Evolutionary conservation across 129 eudicot genomes (phyloP), one percentile per base, ranked within the genome.

Genomic region (Apium graveolens): DNA sequence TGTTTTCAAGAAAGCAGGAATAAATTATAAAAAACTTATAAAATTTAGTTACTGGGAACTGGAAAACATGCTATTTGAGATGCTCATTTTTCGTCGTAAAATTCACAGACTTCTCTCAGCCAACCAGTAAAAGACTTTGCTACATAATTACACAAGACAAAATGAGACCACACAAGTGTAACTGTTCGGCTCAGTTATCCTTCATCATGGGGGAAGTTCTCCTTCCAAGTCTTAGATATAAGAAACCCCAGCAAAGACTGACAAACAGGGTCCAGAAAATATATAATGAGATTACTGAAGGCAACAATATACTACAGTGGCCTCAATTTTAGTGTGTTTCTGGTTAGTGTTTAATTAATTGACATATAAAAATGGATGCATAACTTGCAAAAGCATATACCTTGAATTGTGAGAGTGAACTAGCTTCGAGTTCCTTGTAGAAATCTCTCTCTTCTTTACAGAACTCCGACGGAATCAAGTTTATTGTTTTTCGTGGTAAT

Each of bases 321-420:
- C 9, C 34, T 14, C 12, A 43, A 84, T 1, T 27, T 66, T 60
- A n/a, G 39, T 27, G 18, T 66, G 24, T 12, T 31, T 4, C 17
- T 60, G 68, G 68, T 57, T 57, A n/a, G 66, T 9, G 41, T 38
- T 39, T 39, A 3, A 72, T n/a, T 72, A 72, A 10, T 72, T 42
- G 49, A 11, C 76, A 71, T 24, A n/a, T 5, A 27, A 72, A 73
- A 44, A 41, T 27, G 9, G 34, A 39, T 27, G 41, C 29, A 44
- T 7, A 21, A 38, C 48, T 17, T 43, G 68, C 26, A 75, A 76
- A 81, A 42, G 48, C 41, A 57, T 62, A 65, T 79, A 95, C 97
- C 98, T 92, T 91, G 78, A 95, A 95, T 43, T 88, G 94, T 80
- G 89, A 80, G 11, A 92, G 92, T 75, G 97, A 88, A 32, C 90